Conservation (phyloP, 108 stramenopile species). For the Conticribra weissflogii region DNA sequence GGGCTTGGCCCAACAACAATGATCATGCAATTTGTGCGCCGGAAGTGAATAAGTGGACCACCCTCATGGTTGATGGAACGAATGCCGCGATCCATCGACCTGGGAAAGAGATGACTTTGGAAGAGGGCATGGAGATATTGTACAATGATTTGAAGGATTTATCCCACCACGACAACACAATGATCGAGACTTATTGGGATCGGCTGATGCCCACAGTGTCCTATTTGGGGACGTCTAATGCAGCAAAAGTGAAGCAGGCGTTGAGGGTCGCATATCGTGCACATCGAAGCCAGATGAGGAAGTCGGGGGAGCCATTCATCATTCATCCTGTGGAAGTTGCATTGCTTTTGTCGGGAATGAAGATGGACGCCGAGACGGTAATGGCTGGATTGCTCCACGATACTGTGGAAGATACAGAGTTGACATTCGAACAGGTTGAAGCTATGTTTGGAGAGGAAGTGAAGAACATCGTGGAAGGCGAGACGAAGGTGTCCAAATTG, state of each 20-base stretch:
- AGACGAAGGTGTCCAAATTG: constrained; percentile 94
- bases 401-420: constrained; percentile 96
- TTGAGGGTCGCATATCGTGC: constrained; percentile 84
- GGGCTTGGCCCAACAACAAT: constrained; percentile 18
- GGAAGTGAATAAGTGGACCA: constrained; percentile 81
- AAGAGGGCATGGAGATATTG: constrained; percentile 57
- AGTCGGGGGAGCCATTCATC: constrained; percentile 94
- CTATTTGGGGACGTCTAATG: constrained; percentile 64
- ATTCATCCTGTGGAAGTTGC: constrained; percentile 94
- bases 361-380: constrained; percentile 92
- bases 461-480: constrained; percentile 92
- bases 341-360: constrained; percentile 80
- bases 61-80: constrained; percentile 64
- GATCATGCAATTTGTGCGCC: constrained; percentile 44
- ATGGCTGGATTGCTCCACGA: constrained; percentile 96
- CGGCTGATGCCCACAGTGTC: constrained; percentile 64
- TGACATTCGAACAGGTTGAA: constrained; percentile 93
- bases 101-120: constrained; percentile 42
- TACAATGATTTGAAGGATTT: constrained; percentile 71
- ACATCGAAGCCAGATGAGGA: constrained; percentile 89
- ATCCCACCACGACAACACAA: constrained; percentile 56
- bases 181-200: constrained; percentile 83
- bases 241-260: constrained; percentile 70
- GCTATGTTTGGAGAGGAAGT: constrained; percentile 89
- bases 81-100: constrained; percentile 48